phyloP scores from a whole-genome alignment of 495 filamentous ascomycete species.

The Articulospora tetracladia region DNA sequence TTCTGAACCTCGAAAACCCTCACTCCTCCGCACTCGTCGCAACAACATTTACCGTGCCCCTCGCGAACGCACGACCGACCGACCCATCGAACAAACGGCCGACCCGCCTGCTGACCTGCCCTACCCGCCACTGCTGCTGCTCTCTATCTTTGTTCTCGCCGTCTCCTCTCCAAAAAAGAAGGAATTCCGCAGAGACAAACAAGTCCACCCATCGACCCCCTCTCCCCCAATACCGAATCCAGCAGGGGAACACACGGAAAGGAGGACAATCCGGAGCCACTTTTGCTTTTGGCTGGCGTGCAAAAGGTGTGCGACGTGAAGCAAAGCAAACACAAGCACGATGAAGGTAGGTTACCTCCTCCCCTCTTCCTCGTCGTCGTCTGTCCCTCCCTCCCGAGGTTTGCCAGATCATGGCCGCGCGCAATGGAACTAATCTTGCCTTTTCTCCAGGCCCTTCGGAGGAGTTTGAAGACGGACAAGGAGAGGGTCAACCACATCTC shows the following conservation, averaged over 20 bases:
- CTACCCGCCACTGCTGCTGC: not conserved
- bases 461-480: conserved; percentile 86
- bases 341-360: conserved; percentile 22
- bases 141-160: not conserved
- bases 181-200: conserved; percentile 1
- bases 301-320: conserved; percentile 10
- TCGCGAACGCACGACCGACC: not conserved
- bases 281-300: conserved; percentile 2
- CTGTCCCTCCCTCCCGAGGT: not conserved
- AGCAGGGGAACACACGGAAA: not conserved
- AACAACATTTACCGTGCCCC: not conserved
- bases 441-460: conserved; percentile 64
- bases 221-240: not conserved
- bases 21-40: not conserved
- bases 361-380: not conserved
- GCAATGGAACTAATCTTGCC: conserved; percentile 15
- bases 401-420: not conserved
- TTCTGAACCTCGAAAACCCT: not conserved
- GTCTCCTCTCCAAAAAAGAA: not conserved
- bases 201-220: not conserved
- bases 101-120: not conserved
- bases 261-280: not conserved
- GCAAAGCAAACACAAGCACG: conserved; percentile 12
- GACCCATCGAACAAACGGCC: too few relatives aligned
- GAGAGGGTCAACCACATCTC: conserved; percentile 78